Conservation (phyloP, 2,329 filamentous ascomycete species). For the Dactylellina sp. region DNA sequence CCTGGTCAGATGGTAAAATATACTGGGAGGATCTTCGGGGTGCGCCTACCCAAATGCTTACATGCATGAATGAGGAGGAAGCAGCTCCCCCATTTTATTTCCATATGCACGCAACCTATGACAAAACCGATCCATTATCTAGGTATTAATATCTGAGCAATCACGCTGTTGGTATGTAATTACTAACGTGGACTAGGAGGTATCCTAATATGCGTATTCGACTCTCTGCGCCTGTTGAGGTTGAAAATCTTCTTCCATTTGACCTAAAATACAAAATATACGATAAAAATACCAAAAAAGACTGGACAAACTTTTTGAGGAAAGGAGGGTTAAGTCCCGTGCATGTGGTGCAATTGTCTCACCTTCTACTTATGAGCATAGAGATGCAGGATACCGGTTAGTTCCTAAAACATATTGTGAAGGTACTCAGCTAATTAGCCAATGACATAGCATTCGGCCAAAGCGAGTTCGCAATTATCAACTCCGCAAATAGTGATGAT, state of each 20-base stretch:
- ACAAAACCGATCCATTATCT: constrained; percentile 83
- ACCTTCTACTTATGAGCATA: constrained; percentile 89
- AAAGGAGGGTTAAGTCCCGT: constrained; percentile 98
- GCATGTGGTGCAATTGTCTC: constrained; percentile 94
- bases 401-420: background rate
- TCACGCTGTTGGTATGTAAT: too few species aligned
- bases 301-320: constrained; percentile 97
- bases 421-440: background rate
- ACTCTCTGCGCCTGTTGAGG: constrained; percentile 88
- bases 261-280: constrained; percentile 99
- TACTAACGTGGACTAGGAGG: constrained; percentile 66
- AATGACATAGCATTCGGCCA: constrained; percentile 42
- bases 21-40: constrained; percentile 94
- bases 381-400: constrained; percentile 95
- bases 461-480: constrained; percentile 97
- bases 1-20: constrained; percentile 88
- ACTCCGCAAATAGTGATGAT: constrained; percentile 85
- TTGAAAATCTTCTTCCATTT: constrained; percentile 94
- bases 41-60: constrained; percentile 84
- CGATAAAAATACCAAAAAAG: constrained; percentile 97
- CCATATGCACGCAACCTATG: constrained; percentile 87
- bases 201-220: constrained; percentile 97
- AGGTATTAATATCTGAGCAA: constrained; percentile 67
- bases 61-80: constrained; percentile 84
- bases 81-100: constrained; percentile 89